Conservation (phyloP, 2,329 filamentous ascomycete genomes). For the Ophiostoma sp. region DNA sequence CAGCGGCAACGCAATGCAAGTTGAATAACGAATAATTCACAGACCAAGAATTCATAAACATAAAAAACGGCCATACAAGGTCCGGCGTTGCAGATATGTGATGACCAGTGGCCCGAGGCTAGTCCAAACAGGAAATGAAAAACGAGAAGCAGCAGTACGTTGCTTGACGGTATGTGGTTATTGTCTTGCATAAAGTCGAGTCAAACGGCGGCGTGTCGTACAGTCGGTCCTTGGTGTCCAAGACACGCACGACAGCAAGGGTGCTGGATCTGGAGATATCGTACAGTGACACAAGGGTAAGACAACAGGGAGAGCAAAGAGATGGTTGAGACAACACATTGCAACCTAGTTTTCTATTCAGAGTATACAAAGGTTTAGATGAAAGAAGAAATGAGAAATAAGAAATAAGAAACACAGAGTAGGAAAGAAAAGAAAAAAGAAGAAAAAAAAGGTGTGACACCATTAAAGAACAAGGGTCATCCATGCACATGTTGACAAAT, state of each 20-base stretch:
- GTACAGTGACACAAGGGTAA: not conserved
- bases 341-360: too few species aligned
- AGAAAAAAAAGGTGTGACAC: not conserved
- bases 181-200: not conserved
- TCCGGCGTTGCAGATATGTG: not conserved
- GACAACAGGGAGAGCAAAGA: not conserved
- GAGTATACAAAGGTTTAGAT: not conserved
- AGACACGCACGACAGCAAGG: slow-evolving; percentile 3
- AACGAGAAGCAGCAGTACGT: not conserved
- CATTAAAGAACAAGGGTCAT: not conserved
- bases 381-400: not conserved
- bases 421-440: not conserved
- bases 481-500: not conserved
- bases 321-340: not conserved
- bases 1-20: not conserved
- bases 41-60: too few species aligned
- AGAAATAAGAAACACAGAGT: too few species aligned
- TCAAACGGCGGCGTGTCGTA: not conserved
- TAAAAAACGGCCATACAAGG: too few species aligned
- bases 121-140: not conserved
- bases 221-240: not conserved
- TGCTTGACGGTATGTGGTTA: not conserved
- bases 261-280: not conserved
- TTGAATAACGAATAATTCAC: not conserved
- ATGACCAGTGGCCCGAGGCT: not conserved